Evolutionary conservation across 192 early-diverging fungal species (phyloP), one percentile per base, ranked within the genome.

Genomic region (Polychytrium aggregatum): DNA sequence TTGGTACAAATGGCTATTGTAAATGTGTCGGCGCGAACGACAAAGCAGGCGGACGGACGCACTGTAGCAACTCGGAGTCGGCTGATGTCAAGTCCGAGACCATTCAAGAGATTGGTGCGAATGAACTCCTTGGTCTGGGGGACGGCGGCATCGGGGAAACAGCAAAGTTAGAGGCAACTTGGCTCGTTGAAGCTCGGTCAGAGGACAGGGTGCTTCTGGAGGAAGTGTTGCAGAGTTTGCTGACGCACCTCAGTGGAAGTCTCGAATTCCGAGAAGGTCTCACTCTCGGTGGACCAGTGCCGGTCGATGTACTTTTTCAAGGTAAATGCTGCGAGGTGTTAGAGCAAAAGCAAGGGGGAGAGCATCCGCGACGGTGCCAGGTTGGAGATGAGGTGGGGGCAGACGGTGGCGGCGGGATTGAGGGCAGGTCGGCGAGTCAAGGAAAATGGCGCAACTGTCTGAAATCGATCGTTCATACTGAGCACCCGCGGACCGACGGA

Each of bases 271-370:
- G n/a, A n/a, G n/a, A n/a, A n/a, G n/a, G n/a, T n/a, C 11, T 52
- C 50, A 16, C 18, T 24, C 21, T 46, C 35, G 6, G 4, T 25
- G 1, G 76, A 77, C 89, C 89, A 92, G 59, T 89, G 83, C 17
- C 70, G 71, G 44, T 71, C 68, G 18, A 87, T 61, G 52, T 85
- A 90, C 16, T 71, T 76, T 57, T 83, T 86, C 21, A 92, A 60
- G 37, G 82, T 67, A 7, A 90, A 53, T 10, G 82, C 83, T 21
- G 83, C 79, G 20, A 76, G 67, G 52, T 79, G 56, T 50, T 28
- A n/a, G 26, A 18, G 41, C 44, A n/a, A 38, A 50, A 27, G 27
- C 46, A 50, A 29, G 31, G 35, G 25, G 20, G 37, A 41, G 56
- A 56, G 48, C 67, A 60, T 56, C 44, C 48, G 22, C 21, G 36